Base-by-base conservation (phyloP, 257 asterid genomes). In the Nicotiana sylvestris region DNA sequence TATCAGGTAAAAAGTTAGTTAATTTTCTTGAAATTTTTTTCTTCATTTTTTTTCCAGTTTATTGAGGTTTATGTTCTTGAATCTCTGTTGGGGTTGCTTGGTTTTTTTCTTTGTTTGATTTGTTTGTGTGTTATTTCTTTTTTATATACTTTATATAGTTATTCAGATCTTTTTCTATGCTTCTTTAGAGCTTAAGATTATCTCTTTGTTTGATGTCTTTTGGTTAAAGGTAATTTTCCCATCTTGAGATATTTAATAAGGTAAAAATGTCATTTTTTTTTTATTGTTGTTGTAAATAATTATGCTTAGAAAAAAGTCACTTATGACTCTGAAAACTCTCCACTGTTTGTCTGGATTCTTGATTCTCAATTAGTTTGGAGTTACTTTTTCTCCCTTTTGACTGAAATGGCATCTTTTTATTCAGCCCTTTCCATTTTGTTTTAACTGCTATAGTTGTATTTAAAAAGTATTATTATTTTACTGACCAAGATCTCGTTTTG, bases 331-430 rank as follows among this genome's bases (percentile, higher is more conserved):
- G 51, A 21, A 77, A 85, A 83, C 85, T 82, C 51, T 74, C 69
- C 72, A 32, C 86, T 58, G 85, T 86, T 86, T 35, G 85, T 78
- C 60, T 66, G 78, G 91, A 84, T 84, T 83, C 82, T 86, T 81
- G 89, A 83, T 87, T 81, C 87, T 84, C 84, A 84, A 81, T 69
- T 80, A 82, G 83, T 84, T 70, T 84, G 85, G 85, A 86, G 81
- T 77, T n/a, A 81, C 57, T 70, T 81, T 72, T 68, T 55, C 76
- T 81, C 62, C 70, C 84, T 78, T 81, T 81, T 72, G 32, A 81
- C 85, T 79, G 84, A 60, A 65, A 86, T 86, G 81, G 84, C 86
- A 84, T 81, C 82, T 85, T 43, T 82, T 66, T 33, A 51, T 68
- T 67, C 77, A 81, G 21, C 68, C 77, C 76, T 70, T 62, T 76